A percentile compares a stretch with the other conserved stretches of the same genome.
These are phyloP conservation scores for Anethum foeniculum DNA, from an alignment of 140 eudicot genomes.

Conservation along the genomic window DNA sequence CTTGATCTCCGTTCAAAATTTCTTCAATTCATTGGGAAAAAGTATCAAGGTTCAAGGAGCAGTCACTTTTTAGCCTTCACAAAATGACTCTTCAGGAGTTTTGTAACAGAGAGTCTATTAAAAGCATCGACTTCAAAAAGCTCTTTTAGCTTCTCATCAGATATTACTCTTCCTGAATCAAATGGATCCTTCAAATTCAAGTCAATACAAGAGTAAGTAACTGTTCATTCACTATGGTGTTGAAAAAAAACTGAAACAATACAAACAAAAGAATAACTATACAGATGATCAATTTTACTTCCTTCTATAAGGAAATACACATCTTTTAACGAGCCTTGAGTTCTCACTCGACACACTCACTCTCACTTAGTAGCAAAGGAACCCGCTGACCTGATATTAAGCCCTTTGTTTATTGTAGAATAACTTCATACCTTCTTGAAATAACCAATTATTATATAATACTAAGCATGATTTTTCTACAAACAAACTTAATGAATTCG, in stretches of 20 bases:
- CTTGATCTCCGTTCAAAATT: slow-evolving; percentile 16
- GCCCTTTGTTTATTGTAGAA: background rate
- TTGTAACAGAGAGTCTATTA: slow-evolving; percentile 53
- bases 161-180: slow-evolving; percentile 65
- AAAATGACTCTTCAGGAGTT: slow-evolving; percentile 55
- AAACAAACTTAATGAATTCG: background rate
- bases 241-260: background rate
- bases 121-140: slow-evolving; percentile 75
- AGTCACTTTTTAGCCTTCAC: slow-evolving; percentile 53
- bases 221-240: background rate
- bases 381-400: background rate
- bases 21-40: background rate
- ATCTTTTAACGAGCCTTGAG: background rate
- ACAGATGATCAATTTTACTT: background rate
- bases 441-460: background rate
- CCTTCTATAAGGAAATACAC: background rate
- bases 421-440: background rate
- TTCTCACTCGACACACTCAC: background rate
- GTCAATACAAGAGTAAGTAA: background rate
- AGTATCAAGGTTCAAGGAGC: background rate
- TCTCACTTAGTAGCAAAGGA: background rate
- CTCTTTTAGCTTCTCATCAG: slow-evolving; percentile 88
- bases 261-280: background rate
- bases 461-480: background rate
- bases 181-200: slow-evolving; percentile 73